Percentiles rank a stretch among this genome's conserved stretches.
phyloP scores from a whole-genome alignment of 768 basidiomycete species.

The Peribolospora baueri region DNA sequence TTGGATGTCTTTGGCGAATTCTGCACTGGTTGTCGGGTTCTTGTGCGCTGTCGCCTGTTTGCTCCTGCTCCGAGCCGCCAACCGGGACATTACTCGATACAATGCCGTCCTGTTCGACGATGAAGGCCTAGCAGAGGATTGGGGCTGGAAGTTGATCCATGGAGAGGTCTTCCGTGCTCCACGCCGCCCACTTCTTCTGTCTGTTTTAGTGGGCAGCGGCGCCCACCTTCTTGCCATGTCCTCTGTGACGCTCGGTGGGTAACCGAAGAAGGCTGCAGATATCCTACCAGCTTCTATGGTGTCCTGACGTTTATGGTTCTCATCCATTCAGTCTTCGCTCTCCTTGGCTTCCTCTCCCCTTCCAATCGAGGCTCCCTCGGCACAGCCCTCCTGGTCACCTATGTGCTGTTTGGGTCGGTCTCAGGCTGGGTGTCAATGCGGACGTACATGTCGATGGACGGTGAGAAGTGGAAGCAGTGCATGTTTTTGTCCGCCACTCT shows the following conservation, averaged over 20 bases:
- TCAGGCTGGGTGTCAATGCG: conserved; percentile 73
- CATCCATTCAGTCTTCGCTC: conserved; percentile 43
- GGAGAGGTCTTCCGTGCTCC: conserved; percentile 88
- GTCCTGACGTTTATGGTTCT: neutral
- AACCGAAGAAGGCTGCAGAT: neutral
- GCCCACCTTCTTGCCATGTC: conserved; percentile 68
- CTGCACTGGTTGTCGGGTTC: conserved; percentile 70
- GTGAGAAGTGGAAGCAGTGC: conserved; percentile 50
- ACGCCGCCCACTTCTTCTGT: conserved; percentile 44
- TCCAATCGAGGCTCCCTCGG: conserved; percentile 85
- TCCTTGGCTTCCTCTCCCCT: conserved; percentile 79
- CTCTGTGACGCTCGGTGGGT: conserved; percentile 51
- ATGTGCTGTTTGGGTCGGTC: conserved; percentile 77
- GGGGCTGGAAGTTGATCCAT: conserved; percentile 87
- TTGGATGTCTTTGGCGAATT: conserved; percentile 88
- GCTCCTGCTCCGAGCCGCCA: conserved; percentile 62
- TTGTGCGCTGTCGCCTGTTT: conserved; percentile 66
- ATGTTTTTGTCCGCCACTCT: conserved; percentile 56
- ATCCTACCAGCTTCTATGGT: neutral
- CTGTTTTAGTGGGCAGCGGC: conserved; percentile 76
- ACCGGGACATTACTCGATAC: conserved; percentile 82
- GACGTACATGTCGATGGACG: conserved; percentile 54
- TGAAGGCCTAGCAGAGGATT: conserved; percentile 13
- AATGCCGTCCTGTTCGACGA: conserved; percentile 80
- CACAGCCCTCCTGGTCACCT: conserved; percentile 80